Base-by-base conservation (phyloP, 2,329 filamentous ascomycete genomes). In the Rugonectria rugulosa region DNA sequence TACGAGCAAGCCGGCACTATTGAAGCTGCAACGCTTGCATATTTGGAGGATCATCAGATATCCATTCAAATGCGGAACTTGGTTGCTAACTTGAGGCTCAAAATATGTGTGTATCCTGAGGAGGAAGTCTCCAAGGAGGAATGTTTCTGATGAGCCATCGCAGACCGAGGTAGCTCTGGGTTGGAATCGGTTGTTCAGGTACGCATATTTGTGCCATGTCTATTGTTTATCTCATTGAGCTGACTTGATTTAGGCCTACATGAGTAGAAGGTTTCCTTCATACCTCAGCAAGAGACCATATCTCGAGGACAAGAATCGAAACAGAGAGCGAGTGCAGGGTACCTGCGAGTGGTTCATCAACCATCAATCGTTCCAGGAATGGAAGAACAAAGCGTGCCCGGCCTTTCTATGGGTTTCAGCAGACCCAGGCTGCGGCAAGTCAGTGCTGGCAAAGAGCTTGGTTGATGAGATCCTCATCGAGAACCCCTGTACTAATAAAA, bases 401-500 rank as follows among this genome's bases (percentile, higher is more conserved):
- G 26, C 41, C 3, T 14, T 53, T 12, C 53, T 65, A 5, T 64
- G 55, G 52, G 69, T 77, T 2, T 77, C 76, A 21, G 77, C 75
- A 8, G 71, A 78, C 47, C 77, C 77, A 3, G 77, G 77, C 0
- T 77, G 74, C 36, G 77, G 76, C 8, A 79, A 79, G 57, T 78
- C 77, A 0, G 77, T 79, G 7, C 57, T 79, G 2, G 66, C 72
- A 11, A 75, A 62, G 53, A 67, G 70, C 27, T 55, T 79, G 1
- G 62, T 74, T 0, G 74, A 79, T 21, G 14, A 60, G 0, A 46
- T 69, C 0, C 53, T 77, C 2, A 47, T 45, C 1, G 61, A 23
- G 0, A 62, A 29, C 1, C 15, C 37, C 2, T n/a, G n/a, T n/a
- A n/a, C n/a, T n/a, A 47, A 46, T 1, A 63, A 60, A 15, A 71